A percentile compares a stretch with the other conserved stretches of the same genome.
phyloP scores from a whole-genome alignment of 306 rosid species.

The Boehmeria nivea region DNA sequence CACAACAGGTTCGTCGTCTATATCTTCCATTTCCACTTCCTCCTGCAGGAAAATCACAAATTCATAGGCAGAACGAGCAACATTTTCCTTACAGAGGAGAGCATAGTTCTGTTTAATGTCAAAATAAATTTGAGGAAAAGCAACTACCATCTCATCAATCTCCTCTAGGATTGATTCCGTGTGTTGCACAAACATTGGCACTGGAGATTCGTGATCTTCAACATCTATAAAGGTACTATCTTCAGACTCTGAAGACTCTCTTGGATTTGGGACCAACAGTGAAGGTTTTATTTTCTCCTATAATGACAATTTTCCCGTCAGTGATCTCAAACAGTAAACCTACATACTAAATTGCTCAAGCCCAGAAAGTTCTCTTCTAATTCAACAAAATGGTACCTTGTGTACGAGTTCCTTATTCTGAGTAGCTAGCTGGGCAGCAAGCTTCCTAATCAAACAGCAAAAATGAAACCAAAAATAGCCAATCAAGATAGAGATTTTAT shows the following conservation, averaged over 20 bases:
- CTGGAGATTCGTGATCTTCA: conserved; percentile 26
- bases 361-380: neutral
- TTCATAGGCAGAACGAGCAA: neutral
- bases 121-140: neutral
- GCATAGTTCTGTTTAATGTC: neutral
- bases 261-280: conserved; percentile 18
- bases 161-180: conserved; percentile 59
- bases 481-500: neutral
- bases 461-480: conserved; percentile 4
- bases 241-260: conserved; percentile 24
- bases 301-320: neutral
- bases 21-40: conserved; percentile 47
- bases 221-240: conserved; percentile 33
- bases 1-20: conserved; percentile 29
- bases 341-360: neutral
- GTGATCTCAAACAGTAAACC: neutral
- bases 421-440: conserved; percentile 45
- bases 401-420: conserved; percentile 21
- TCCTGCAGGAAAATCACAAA: conserved; percentile 26
- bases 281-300: conserved; percentile 22
- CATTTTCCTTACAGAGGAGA: neutral
- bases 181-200: conserved; percentile 56
- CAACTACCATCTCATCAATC: conserved; percentile 46
- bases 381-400: conserved; percentile 17
- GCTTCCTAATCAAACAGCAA: conserved; percentile 38